Conservation (phyloP, 164 flowering plant species). For the Vitis labrusca region DNA sequence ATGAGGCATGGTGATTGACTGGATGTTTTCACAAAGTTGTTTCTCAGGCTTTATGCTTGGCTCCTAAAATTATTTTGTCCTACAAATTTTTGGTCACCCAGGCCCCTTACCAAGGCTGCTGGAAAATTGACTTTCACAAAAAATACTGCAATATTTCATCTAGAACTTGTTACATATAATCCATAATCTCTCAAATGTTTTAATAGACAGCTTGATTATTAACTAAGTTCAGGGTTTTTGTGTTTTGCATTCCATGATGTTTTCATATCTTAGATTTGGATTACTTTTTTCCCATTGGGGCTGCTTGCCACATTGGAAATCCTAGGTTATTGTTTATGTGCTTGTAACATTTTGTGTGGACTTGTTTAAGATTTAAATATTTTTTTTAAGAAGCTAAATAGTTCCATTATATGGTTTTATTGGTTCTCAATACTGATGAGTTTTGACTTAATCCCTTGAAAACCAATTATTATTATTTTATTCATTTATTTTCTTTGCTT, state of each 20-base stretch:
- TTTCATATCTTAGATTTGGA: neutral
- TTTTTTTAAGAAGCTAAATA: no score
- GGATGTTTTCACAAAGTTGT: no score
- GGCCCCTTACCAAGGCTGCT: neutral
- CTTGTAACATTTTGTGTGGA: neutral
- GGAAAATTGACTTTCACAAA: neutral
- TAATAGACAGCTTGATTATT: neutral
- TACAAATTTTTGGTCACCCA: neutral
- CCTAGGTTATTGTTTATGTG: neutral
- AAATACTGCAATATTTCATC: neutral
- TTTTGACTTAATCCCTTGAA: neutral
- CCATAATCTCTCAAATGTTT: neutral
- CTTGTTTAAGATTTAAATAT: neutral
- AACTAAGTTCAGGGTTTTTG: neutral
- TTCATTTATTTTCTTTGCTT: neutral
- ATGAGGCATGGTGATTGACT: no score
- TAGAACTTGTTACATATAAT: neutral
- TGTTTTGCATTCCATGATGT: neutral
- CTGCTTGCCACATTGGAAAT: neutral
- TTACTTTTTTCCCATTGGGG: neutral
- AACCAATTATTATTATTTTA: neutral
- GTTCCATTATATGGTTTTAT: neutral
- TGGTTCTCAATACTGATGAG: neutral
- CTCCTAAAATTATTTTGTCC: neutral
- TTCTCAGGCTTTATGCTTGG: neutral